Evolutionary conservation across 179 eudicot species (phyloP), one percentile per base, ranked within the genome.

Genomic region (Monotropa hypopitys): DNA sequence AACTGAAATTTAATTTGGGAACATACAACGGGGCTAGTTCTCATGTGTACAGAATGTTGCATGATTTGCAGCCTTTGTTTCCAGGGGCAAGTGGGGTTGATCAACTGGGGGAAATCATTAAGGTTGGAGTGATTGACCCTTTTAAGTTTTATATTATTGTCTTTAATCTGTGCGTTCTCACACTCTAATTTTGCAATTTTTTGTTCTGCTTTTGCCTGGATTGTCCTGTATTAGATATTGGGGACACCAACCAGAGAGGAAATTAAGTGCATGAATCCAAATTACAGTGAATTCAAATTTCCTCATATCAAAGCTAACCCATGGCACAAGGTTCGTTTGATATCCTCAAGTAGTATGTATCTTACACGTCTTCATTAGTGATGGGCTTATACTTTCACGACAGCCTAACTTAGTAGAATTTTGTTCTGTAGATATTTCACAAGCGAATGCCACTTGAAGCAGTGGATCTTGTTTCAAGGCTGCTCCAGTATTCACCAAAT

Each of bases 231-330:
- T 56, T 67, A 94, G 98, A 84, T 94, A 81, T 79, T 94, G 75
- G 98, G 98, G 57, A 94, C 98, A 47, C 98, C 98, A 53, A 94
- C 96, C 18, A 86, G 98, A 81, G 98, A 94, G 86, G 98, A 94
- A 79, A 92, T 94, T 57, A 94, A 84, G 82, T 94, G 97, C 85
- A 94, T 94, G 98, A 94, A 94, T 80, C 98, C 97, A 33, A 85
- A 89, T 83, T 94, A 94, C 81, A 94, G 79, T 3, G 98, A 94
- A 74, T 94, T 88, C 73, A 92, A 92, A 86, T 92, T 92, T 80
- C 97, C 98, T 13, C 98, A 93, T 77, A 93, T 93, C 77, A 93
- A 93, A 86, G 95, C 98, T 73, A 91, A 92, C 83, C 97, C 98
- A 15, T 93, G 97, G 98, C 97, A 92, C 87, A 94, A 94, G 96